A percentile compares a stretch with the other conserved stretches of the same genome.
Evolutionary conservation across 345 rosid species (phyloP).

Genomic region (Hibiscus syriacus): DNA sequence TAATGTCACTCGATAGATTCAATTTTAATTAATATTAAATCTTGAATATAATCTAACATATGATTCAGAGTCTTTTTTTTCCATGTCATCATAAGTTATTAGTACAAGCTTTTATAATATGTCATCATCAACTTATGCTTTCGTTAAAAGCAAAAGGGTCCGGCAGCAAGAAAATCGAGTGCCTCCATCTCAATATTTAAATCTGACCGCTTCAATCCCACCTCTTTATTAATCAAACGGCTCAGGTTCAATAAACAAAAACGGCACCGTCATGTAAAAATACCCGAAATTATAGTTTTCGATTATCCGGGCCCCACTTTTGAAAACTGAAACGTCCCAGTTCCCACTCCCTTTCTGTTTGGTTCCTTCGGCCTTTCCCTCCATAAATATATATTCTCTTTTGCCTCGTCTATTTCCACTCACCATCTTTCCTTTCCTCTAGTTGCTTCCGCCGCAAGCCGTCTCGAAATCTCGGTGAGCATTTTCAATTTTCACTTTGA

Average conservation of each 20-base stretch:
- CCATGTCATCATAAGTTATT: no score
- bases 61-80: no score
- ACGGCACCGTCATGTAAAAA: no score
- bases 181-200: neutral
- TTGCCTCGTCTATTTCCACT: neutral
- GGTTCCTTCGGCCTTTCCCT: neutral
- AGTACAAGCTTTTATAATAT: neutral
- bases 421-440: neutral
- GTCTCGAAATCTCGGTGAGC: slow-evolving; percentile 13
- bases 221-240: slow-evolving; percentile 3
- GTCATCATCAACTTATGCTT: neutral
- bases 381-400: neutral
- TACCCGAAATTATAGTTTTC: neutral
- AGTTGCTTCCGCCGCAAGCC: neutral
- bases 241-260: neutral
- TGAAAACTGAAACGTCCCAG: neutral
- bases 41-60: no score
- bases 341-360: neutral
- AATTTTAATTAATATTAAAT: no score
- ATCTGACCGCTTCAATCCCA: slow-evolving; percentile 3
- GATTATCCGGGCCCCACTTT: neutral
- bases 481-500: neutral
- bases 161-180: slow-evolving; percentile 6
- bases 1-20: no score
- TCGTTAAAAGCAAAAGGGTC: neutral